Conservation (phyloP, 1,284 basidiomycete genomes). For the Sporisorium graminicola region DNA sequence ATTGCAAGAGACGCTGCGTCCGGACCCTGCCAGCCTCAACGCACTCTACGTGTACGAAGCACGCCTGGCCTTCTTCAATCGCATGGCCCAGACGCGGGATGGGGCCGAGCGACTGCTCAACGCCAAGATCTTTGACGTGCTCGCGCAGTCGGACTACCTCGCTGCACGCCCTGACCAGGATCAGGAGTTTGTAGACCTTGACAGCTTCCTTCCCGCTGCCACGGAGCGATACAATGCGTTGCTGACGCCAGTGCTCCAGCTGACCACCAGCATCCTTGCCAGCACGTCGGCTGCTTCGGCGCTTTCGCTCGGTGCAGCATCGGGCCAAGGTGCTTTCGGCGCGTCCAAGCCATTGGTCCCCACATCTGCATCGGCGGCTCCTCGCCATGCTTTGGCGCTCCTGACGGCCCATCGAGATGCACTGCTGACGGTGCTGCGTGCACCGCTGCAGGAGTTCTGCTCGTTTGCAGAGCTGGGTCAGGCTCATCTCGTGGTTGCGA, state of each 20-base stretch:
- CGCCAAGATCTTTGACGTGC: conserved; percentile 80
- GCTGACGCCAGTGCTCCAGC: conserved; percentile 84
- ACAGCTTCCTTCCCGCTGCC: conserved; percentile 87
- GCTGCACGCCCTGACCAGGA: conserved; percentile 84
- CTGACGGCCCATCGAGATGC: conserved; percentile 83
- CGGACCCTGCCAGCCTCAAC: conserved; percentile 93
- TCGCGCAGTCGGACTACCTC: conserved; percentile 88
- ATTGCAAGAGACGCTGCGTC: conserved; percentile 84
- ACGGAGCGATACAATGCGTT: conserved; percentile 89
- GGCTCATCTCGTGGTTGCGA: conserved; percentile 77
- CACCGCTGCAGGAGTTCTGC: conserved; percentile 77
- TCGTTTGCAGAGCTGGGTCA: conserved; percentile 79
- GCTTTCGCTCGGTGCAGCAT: conserved; percentile 71
- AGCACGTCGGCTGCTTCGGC: conserved; percentile 71
- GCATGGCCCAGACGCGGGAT: conserved; percentile 82
- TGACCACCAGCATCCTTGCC: conserved; percentile 73
- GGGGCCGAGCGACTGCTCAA: conserved; percentile 90
- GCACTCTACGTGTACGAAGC: conserved; percentile 94
- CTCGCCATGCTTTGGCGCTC: conserved; percentile 79
- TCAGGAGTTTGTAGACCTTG: conserved; percentile 83
- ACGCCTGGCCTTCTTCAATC: conserved; percentile 87
- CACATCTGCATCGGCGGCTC: conserved; percentile 34
- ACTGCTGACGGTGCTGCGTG: conserved; percentile 81
- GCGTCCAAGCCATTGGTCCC: conserved; percentile 38
- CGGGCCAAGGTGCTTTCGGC: conserved; percentile 66